Conservation (phyloP, 352 stramenopile genomes). For the Thalassiosira allenii region DNA sequence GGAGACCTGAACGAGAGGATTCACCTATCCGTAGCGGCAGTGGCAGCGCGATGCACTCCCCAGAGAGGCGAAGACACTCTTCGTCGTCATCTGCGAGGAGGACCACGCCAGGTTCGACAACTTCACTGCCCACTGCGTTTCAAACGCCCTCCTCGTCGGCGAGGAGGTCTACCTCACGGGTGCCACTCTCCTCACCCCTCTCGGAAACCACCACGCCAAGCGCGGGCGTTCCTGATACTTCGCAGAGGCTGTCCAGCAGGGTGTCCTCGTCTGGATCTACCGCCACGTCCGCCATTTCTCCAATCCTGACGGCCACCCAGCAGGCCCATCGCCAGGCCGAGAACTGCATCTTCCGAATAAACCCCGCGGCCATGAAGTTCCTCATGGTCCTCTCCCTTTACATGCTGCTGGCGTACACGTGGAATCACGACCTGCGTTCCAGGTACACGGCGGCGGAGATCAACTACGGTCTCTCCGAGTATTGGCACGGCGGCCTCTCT, state of each 20-base stretch:
- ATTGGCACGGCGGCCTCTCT: conserved; percentile 35
- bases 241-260: not conserved
- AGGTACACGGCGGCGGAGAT: conserved; percentile 35
- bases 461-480: conserved; percentile 36
- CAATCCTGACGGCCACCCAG: too few relatives aligned
- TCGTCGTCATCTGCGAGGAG: not conserved
- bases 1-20: too few relatives aligned
- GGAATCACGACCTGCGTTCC: conserved; percentile 30
- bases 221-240: not conserved
- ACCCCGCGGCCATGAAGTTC: conserved; percentile 16
- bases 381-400: conserved; percentile 38
- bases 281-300: not conserved
- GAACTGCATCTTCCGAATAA: conserved; percentile 24
- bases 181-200: not conserved
- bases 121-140: too few relatives aligned
- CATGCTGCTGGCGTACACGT: conserved; percentile 32
- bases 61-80: not conserved
- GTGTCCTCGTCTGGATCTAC: not conserved
- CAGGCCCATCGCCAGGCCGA: not conserved
- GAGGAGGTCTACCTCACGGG: not conserved
- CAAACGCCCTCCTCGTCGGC: not conserved
- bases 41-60: not conserved
- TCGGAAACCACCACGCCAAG: not conserved
- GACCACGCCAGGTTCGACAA: not conserved
- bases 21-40: too few relatives aligned